phyloP scores from a whole-genome alignment of 768 basidiomycete species.

The Trametes cubensis region DNA sequence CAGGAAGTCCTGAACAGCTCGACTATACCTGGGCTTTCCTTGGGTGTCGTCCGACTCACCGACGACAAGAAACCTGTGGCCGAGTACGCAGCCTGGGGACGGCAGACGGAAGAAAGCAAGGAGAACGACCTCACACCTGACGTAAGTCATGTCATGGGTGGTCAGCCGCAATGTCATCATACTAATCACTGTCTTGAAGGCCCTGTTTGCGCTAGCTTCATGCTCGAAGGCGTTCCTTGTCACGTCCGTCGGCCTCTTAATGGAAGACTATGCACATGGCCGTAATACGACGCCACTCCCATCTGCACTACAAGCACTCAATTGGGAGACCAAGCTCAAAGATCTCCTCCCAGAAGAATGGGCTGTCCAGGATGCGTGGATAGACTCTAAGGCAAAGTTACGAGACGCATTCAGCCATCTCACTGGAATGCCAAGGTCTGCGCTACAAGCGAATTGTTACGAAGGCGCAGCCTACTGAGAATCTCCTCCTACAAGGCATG shows the following conservation, averaged over 20 bases:
- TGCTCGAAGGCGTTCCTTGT: conserved; percentile 38
- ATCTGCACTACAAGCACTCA: conserved; percentile 16
- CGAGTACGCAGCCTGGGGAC: conserved; percentile 22
- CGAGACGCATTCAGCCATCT: conserved; percentile 45
- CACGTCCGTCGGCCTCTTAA: conserved; percentile 34
- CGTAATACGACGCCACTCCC: conserved; percentile 33
- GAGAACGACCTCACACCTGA: conserved; percentile 20
- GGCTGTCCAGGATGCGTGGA: conserved; percentile 44
- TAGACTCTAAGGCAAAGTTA: conserved; percentile 38
- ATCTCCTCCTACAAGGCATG: conserved; percentile 33
- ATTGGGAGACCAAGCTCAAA: conserved; percentile 34
- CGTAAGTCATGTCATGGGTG: conserved; percentile 26
- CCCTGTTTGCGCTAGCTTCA: conserved; percentile 34
- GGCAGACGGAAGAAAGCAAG: conserved; percentile 19
- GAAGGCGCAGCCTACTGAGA: no score
- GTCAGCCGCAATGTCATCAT: conserved; percentile 7
- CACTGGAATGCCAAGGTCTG: conserved; percentile 42
- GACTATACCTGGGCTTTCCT: conserved; percentile 20
- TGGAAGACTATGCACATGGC: conserved; percentile 36
- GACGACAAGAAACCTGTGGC: background rate
- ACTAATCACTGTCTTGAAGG: conserved; percentile 20
- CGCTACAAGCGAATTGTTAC: background rate
- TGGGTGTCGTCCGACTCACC: conserved; percentile 23
- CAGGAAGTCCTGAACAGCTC: conserved; percentile 8
- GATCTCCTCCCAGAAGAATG: conserved; percentile 45